Base-by-base conservation (phyloP, 192 early-diverging fungal genomes). In the Phlyctochytrium planicorne region DNA sequence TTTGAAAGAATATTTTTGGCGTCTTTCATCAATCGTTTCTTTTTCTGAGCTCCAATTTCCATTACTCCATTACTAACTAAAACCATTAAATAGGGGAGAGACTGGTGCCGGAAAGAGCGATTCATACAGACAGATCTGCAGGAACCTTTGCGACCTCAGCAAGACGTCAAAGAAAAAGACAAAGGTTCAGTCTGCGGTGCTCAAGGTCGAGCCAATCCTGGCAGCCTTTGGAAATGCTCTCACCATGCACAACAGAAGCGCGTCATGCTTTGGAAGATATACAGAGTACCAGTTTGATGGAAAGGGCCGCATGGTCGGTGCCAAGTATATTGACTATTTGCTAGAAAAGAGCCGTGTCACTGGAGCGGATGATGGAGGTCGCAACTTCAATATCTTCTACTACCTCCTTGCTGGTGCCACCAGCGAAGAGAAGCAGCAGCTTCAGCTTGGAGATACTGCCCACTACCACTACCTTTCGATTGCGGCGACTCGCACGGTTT, bases 301-400 rank as follows among this genome's bases (percentile, higher is more conserved):
- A 36, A 72, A 88, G 33, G 92, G 94, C 47, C 84, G 87, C 20
- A 84, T 98, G 66, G 72, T 89, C 4, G 96, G 95, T 50, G 72
- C 84, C 31, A 94, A 96, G 74, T 57, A 78, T 30, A 78, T 96
- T 71, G 83, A 89, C 73, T 95, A 94, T 70, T 81, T 96, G 65
- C 77, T 98, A 29, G 95, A 98, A 63, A 93, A 93, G 74, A 76
- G 74, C 37, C 87, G 94, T 2, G 87, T 97, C 32, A 78, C 81
- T 1, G 80, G 81, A 17, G 57, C 75, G 0, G 73, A 70, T 16
- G 67, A 81, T 33, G 83, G 82, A 65, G 94, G 94, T 62, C 86
- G 91, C 62, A 94, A 88, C 77, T 99, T 96, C 80, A 93, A 98
- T 72, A 89, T 97, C 30, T 96, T 98, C 71, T 92, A 94, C 75